phyloP scores from a whole-genome alignment of 306 rosid species.

The Inga leiocalycina region DNA sequence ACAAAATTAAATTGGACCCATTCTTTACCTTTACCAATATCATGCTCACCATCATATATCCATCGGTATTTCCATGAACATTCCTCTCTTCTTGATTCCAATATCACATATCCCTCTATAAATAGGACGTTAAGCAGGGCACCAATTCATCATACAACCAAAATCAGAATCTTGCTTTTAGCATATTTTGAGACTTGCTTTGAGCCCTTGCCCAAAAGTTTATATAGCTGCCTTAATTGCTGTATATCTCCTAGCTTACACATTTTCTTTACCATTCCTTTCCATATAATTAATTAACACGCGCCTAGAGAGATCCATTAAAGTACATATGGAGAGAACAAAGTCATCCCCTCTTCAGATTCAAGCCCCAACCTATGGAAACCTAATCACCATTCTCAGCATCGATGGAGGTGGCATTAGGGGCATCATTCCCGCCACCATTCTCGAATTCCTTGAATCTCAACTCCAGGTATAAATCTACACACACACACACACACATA shows the following conservation, averaged over 20 bases:
- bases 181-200: neutral
- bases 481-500: neutral
- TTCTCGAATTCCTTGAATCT: conserved; percentile 2
- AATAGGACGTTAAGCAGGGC: neutral
- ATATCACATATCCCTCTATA: neutral
- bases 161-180: neutral
- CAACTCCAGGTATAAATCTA: neutral
- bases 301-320: neutral
- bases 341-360: neutral
- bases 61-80: neutral
- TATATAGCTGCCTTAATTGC: neutral
- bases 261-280: neutral
- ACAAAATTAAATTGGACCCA: neutral
- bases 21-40: neutral
- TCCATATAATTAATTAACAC: neutral
- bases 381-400: neutral
- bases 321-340: neutral
- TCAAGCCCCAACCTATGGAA: neutral
- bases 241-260: neutral
- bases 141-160: neutral
- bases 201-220: neutral
- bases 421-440: conserved; percentile 3
- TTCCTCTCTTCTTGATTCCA: neutral
- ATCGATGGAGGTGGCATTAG: neutral
- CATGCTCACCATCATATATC: neutral